Percentiles rank a stretch among this genome's conserved stretches.
phyloP scores from a whole-genome alignment of 805 yeast species.

The Candida stauntonica region DNA sequence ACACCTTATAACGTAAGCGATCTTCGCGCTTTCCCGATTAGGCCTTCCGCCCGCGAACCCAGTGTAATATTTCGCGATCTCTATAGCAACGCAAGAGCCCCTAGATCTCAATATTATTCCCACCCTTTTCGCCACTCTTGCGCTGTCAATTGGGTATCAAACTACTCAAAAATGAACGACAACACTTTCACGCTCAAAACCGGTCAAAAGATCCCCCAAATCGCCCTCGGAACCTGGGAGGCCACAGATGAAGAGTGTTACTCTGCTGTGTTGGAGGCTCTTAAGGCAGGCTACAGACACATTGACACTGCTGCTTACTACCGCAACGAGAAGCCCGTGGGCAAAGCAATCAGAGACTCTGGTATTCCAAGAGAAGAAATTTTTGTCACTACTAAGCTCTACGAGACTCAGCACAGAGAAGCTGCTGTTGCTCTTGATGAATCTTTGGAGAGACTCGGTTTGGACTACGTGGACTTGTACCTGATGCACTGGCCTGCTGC shows the following conservation, averaged over 20 bases:
- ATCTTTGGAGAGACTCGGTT: conserved; percentile 55
- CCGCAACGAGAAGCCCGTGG: conserved; percentile 49
- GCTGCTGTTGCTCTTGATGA: conserved; percentile 49
- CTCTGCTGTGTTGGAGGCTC: conserved; percentile 14
- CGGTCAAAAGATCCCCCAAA: conserved; percentile 47
- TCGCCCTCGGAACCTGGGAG: conserved; percentile 47
- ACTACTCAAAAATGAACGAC: conserved; percentile 1
- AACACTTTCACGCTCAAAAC: conserved; percentile 34
- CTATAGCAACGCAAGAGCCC: no score
- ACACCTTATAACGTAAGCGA: no score
- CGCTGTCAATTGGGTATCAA: no score
- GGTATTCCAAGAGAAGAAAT: conserved; percentile 61
- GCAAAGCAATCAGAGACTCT: conserved; percentile 47
- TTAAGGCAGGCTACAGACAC: conserved; percentile 49
- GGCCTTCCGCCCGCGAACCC: no score
- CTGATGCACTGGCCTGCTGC: conserved; percentile 36
- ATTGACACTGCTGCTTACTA: conserved; percentile 57
- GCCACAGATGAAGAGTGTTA: conserved; percentile 30
- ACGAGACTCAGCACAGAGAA: conserved; percentile 39
- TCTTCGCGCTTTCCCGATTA: no score
- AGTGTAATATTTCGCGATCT: no score
- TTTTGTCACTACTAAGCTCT: conserved; percentile 68
- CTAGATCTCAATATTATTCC: no score
- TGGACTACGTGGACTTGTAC: conserved; percentile 75
- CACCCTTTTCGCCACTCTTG: no score